Evolutionary conservation across 257 asterid genomes (phyloP).

Genomic region (Plantago ovata): DNA sequence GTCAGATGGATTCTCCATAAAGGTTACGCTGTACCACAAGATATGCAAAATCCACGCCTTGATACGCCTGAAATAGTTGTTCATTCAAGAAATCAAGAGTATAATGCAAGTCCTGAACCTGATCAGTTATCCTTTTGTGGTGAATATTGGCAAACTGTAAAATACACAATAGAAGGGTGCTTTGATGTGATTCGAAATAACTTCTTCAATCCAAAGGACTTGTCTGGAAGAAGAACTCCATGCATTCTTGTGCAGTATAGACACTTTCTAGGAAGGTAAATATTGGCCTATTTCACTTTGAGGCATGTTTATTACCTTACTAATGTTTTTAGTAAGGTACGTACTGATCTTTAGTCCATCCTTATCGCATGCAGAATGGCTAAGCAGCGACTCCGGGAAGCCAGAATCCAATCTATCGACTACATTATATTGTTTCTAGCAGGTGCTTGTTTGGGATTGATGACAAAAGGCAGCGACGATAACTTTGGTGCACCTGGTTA

Average conservation of each 20-base stretch:
- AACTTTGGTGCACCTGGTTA: conserved; percentile 84
- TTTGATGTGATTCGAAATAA: conserved; percentile 48
- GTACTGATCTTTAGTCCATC: too few species aligned
- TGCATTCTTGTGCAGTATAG: conserved; percentile 53
- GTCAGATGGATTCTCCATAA: conserved; percentile 85
- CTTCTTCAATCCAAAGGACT: conserved; percentile 63
- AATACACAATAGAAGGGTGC: conserved; percentile 44
- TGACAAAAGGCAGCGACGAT: conserved; percentile 67
- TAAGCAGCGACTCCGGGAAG: conserved; percentile 86
- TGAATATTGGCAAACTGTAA: conserved; percentile 64
- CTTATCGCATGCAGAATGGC: conserved; percentile 48
- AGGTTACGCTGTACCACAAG: conserved; percentile 69
- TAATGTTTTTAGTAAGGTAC: too few species aligned
- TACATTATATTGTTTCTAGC: conserved; percentile 81
- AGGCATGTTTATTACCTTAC: neutral
- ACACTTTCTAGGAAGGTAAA: conserved; percentile 78
- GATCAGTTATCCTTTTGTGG: conserved; percentile 58
- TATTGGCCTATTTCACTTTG: conserved; percentile 2
- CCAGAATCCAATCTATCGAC: conserved; percentile 73
- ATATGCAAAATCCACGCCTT: conserved; percentile 47
- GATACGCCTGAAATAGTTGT: conserved; percentile 23
- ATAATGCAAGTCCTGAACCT: conserved; percentile 21
- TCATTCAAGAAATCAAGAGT: conserved; percentile 32
- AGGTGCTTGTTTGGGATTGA: conserved; percentile 86
- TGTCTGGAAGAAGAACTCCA: conserved; percentile 74